A percentile compares a stretch with the other conserved stretches of the same genome.
Conservation (phyloP, 31 red algal genomes). For the Odonthalia washingtoniensis region DNA sequence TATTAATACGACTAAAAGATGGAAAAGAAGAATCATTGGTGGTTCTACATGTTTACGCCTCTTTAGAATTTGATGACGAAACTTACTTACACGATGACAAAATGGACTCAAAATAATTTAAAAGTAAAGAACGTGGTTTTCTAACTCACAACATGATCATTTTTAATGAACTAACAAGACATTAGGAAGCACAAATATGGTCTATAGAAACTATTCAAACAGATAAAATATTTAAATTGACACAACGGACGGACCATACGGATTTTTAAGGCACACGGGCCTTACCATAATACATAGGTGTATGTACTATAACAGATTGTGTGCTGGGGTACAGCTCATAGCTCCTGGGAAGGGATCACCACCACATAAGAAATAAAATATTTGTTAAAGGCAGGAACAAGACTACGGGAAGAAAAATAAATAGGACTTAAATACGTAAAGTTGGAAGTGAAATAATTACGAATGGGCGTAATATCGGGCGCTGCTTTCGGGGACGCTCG, state of each 20-base stretch:
- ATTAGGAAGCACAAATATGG: too few species aligned
- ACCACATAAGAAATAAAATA: not conserved
- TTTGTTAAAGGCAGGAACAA: not conserved
- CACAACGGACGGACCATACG: not conserved
- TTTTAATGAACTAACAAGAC: too few species aligned
- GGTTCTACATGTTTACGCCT: too few species aligned
- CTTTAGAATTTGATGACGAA: too few species aligned
- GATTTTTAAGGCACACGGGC: conserved; percentile 37
- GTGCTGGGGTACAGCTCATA: conserved; percentile 13
- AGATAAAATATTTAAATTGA: conserved; percentile 6
- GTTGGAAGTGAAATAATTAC: not conserved
- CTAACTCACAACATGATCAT: too few species aligned
- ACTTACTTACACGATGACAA: too few species aligned
- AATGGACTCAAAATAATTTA: too few species aligned
- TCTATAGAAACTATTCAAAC: conserved; percentile 20
- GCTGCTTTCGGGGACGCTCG: too few species aligned
- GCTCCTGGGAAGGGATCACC: not conserved
- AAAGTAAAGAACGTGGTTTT: too few species aligned
- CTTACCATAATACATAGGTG: conserved; percentile 20
- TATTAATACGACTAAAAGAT: too few species aligned
- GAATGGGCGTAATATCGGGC: not conserved
- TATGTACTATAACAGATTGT: conserved; percentile 13
- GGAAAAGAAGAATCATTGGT: too few species aligned
- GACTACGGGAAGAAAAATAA: not conserved
- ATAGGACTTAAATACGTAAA: not conserved